Conservation (phyloP, 306 rosid genomes). For the Malus sieversii region DNA sequence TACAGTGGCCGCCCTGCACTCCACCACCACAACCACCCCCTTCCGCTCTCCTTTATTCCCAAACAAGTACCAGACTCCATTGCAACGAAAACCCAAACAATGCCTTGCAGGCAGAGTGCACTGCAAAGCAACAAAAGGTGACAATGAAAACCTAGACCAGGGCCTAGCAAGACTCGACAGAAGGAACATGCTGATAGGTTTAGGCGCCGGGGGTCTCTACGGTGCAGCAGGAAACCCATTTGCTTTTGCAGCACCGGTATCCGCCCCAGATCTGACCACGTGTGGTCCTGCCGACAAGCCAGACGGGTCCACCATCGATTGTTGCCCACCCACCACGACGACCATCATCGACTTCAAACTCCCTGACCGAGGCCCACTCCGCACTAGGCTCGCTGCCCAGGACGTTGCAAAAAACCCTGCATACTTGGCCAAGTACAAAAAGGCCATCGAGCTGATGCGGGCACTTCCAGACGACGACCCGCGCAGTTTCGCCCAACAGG, state of each 20-base stretch:
- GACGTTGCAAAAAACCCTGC: slow-evolving; percentile 15
- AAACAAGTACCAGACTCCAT: background rate
- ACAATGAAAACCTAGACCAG: background rate
- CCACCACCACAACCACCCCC: background rate
- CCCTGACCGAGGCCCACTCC: slow-evolving; percentile 9
- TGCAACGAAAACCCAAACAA: background rate
- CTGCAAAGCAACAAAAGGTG: background rate
- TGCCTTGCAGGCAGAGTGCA: background rate
- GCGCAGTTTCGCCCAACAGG: slow-evolving; percentile 51
- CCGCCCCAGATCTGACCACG: slow-evolving; percentile 30
- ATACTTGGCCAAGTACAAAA: slow-evolving; percentile 41
- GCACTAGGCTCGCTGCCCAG: slow-evolving; percentile 52
- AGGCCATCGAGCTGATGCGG: slow-evolving; percentile 50
- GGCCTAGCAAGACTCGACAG: background rate
- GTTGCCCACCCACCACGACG: slow-evolving; percentile 56
- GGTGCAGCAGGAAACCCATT: slow-evolving; percentile 33
- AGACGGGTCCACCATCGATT: slow-evolving; percentile 19
- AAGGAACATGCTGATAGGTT: slow-evolving; percentile 38
- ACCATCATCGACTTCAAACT: slow-evolving; percentile 35
- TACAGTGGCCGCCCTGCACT: background rate
- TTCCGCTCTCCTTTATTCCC: background rate
- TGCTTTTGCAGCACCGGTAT: slow-evolving; percentile 47
- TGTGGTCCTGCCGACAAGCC: slow-evolving; percentile 56
- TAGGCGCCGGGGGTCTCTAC: slow-evolving; percentile 43
- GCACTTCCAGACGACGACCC: slow-evolving; percentile 54